These are phyloP conservation scores for Trapa bicornis DNA, from an alignment of 345 rosid genomes.

Conservation along the genomic window DNA sequence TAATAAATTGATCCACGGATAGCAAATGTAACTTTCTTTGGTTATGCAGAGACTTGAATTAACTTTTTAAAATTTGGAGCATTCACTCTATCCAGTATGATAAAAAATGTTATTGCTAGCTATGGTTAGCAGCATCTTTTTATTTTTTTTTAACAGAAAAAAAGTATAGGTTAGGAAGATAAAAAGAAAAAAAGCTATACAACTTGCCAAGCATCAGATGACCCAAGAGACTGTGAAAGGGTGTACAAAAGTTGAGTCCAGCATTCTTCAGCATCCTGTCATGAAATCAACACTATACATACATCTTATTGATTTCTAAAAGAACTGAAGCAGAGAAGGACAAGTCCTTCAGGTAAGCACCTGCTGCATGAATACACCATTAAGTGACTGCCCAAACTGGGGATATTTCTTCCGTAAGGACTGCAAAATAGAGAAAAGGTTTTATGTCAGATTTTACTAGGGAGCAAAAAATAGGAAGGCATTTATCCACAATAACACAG, in stretches of 20 bases:
- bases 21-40: background rate
- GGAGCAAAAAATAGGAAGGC: background rate
- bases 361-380: constrained; percentile 96
- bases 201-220: constrained; percentile 43
- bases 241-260: constrained; percentile 93
- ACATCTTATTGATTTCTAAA: background rate
- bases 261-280: constrained; percentile 98
- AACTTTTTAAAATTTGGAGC: background rate
- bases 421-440: constrained; percentile 27
- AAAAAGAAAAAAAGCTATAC: background rate
- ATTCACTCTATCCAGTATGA: background rate
- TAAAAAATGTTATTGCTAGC: background rate
- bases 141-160: background rate
- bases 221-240: constrained; percentile 74
- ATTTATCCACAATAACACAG: background rate
- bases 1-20: background rate
- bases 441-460: background rate
- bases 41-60: background rate
- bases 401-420: constrained; percentile 83
- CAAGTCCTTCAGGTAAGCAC: constrained; percentile 16
- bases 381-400: constrained; percentile 85
- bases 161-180: background rate
- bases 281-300: background rate
- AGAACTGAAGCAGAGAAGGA: background rate
- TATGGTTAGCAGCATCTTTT: background rate